These are phyloP conservation scores for Cryptosporidium sp. DNA, from an alignment of 169 alveolate genomes.

Conservation along the genomic window DNA sequence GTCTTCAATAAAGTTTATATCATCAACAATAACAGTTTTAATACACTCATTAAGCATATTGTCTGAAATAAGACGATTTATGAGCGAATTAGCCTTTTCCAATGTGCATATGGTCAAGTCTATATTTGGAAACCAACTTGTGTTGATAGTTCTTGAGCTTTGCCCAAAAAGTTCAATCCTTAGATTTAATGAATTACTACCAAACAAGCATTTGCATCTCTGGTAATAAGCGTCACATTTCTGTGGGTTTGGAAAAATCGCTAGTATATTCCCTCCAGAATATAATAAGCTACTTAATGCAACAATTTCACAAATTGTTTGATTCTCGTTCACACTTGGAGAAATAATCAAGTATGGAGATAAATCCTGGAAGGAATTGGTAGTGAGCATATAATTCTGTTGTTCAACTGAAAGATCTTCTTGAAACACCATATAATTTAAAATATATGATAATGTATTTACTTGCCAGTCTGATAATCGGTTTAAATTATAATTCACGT, in stretches of 20 bases:
- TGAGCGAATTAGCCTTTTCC: conserved; percentile 83
- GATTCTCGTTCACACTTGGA: conserved; percentile 12
- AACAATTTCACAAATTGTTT: conserved; percentile 29
- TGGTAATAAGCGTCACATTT: conserved; percentile 53
- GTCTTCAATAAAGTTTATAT: conserved; percentile 6
- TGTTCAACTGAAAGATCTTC: neutral
- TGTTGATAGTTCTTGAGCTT: conserved; percentile 7
- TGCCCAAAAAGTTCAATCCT: conserved; percentile 40
- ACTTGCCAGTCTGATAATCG: conserved; percentile 53
- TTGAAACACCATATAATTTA: neutral
- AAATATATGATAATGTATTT: neutral
- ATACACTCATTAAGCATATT: conserved; percentile 42
- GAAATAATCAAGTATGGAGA: conserved; percentile 18
- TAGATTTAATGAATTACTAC: conserved; percentile 28
- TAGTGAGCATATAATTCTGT: neutral
- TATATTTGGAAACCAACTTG: conserved; percentile 59
- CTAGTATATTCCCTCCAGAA: conserved; percentile 43
- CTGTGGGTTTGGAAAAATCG: conserved; percentile 28
- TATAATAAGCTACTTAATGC: conserved; percentile 16
- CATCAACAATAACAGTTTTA: conserved; percentile 51
- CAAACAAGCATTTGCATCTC: conserved; percentile 43
- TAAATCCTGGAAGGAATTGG: neutral
- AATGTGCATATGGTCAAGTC: conserved; percentile 85
- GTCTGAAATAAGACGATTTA: conserved; percentile 78
- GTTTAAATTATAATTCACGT: neutral